Evolutionary conservation across 129 eudicot genomes (phyloP).

Genomic region (Arctium minus): DNA sequence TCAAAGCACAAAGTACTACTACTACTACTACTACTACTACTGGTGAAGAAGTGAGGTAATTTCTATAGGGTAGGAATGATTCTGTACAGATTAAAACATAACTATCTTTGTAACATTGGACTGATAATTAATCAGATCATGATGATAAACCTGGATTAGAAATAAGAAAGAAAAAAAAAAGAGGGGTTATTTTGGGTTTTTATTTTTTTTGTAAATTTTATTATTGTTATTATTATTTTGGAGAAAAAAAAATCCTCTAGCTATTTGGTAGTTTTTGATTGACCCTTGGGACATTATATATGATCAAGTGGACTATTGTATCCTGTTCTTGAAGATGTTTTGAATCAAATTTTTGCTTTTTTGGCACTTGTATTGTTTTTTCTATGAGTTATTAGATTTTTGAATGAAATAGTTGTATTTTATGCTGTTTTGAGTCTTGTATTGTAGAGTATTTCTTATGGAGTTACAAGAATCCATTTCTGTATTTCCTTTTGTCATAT

Average conservation of each 20-base stretch:
- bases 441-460: too few relatives aligned
- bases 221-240: conserved; percentile 8
- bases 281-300: conserved; percentile 16
- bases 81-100: conserved; percentile 39
- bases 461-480: too few relatives aligned
- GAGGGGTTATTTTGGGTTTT: conserved; percentile 18
- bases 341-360: not conserved
- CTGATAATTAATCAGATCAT: conserved; percentile 32
- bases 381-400: not conserved
- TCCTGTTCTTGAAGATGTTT: conserved; percentile 5
- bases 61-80: conserved; percentile 38
- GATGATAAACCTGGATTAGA: conserved; percentile 30
- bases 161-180: conserved; percentile 23
- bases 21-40: not conserved
- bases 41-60: conserved; percentile 21
- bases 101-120: conserved; percentile 34
- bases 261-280: conserved; percentile 3
- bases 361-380: not conserved
- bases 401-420: not conserved
- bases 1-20: conserved; percentile 10
- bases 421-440: not conserved
- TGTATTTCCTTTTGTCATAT: too few relatives aligned
- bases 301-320: conserved; percentile 22
- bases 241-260: conserved; percentile 8
- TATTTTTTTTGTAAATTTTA: conserved; percentile 22